Conservation (phyloP, 441 rosid species). For the Flueggea neowawraea region DNA sequence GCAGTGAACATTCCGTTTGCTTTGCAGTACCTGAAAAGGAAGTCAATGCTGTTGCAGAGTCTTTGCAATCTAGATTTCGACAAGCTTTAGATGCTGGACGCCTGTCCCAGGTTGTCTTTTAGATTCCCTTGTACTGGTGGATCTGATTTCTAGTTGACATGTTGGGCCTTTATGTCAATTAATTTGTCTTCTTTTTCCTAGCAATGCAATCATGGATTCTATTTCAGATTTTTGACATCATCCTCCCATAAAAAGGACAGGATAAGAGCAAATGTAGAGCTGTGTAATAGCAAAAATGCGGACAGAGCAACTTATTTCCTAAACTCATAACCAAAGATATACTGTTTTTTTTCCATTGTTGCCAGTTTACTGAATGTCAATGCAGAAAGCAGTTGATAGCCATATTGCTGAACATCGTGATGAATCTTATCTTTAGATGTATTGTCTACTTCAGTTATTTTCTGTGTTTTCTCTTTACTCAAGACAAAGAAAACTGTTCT, state of each 20-base stretch:
- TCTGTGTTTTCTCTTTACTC: not conserved
- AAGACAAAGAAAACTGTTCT: constrained; percentile 3
- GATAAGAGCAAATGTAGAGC: too few species aligned
- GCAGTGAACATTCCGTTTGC: constrained; percentile 96
- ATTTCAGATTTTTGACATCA: too few species aligned
- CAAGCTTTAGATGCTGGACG: constrained; percentile 94
- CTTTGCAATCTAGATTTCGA: constrained; percentile 71
- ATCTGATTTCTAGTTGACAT: not conserved
- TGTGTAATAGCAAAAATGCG: too few species aligned
- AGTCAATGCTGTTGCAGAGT: constrained; percentile 84
- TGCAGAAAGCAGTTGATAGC: too few species aligned
- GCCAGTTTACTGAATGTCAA: too few species aligned
- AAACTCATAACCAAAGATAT: too few species aligned
- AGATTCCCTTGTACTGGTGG: not conserved
- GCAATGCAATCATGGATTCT: not conserved
- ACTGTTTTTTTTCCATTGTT: too few species aligned
- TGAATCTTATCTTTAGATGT: not conserved
- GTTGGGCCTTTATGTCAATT: not conserved
- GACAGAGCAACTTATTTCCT: too few species aligned
- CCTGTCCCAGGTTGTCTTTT: constrained; percentile 72
- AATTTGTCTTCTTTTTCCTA: too few species aligned
- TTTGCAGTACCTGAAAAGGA: constrained; percentile 98
- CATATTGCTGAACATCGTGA: too few species aligned
- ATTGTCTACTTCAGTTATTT: not conserved
- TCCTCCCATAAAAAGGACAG: too few species aligned